phyloP scores from a whole-genome alignment of 805 yeast genomes.

The Lipomyces orientalis region DNA sequence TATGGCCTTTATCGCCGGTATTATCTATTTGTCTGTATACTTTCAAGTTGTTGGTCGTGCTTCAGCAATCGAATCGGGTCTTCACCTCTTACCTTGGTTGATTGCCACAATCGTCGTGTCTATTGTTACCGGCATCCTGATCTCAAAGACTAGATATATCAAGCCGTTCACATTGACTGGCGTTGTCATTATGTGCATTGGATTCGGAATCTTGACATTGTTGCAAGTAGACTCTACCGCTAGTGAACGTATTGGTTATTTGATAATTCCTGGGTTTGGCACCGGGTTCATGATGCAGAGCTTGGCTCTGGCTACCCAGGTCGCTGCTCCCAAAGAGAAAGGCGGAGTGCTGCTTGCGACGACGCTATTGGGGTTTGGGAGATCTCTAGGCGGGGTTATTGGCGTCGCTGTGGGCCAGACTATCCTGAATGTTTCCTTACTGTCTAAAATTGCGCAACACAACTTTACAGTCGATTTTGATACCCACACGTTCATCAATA shows the following conservation, averaged over 20 bases:
- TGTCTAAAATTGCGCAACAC: neutral
- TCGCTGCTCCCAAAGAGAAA: slow-evolving; percentile 13
- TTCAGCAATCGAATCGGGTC: slow-evolving; percentile 50
- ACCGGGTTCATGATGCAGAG: slow-evolving; percentile 47
- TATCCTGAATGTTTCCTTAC: neutral
- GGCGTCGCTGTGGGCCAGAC: slow-evolving; percentile 44
- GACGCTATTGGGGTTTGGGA: slow-evolving; percentile 42
- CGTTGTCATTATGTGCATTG: slow-evolving; percentile 49
- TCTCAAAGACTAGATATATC: slow-evolving; percentile 51
- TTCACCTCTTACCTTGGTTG: slow-evolving; percentile 53
- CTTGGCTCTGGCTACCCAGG: slow-evolving; percentile 13
- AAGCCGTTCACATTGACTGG: slow-evolving; percentile 49
- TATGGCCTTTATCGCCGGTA: slow-evolving; percentile 55
- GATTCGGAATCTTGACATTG: slow-evolving; percentile 53
- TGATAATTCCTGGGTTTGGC: slow-evolving; percentile 55
- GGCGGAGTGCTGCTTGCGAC: slow-evolving; percentile 42
- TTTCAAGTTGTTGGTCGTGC: slow-evolving; percentile 53
- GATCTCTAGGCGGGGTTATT: slow-evolving; percentile 43
- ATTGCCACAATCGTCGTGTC: slow-evolving; percentile 52
- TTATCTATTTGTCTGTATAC: slow-evolving; percentile 56
- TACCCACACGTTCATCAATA: slow-evolving; percentile 1
- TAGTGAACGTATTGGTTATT: slow-evolving; percentile 52
- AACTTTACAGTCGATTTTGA: neutral
- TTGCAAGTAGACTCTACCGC: slow-evolving; percentile 49
- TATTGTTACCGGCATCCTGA: slow-evolving; percentile 52